Evolutionary conservation across 805 yeast species (phyloP).

Genomic region (Spathaspora gorwiae): DNA sequence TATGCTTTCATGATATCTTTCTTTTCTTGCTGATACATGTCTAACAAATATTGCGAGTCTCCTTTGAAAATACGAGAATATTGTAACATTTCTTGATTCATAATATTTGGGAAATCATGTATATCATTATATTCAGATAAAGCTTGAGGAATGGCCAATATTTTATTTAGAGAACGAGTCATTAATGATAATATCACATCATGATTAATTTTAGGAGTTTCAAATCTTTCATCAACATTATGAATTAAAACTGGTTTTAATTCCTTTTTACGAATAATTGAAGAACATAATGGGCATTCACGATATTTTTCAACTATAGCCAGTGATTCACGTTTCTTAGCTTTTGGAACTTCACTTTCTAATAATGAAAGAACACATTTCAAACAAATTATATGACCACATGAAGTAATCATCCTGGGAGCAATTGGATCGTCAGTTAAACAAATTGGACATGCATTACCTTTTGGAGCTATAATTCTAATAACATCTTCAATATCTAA

Average conservation of each 20-base stretch:
- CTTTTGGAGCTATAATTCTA: conserved; percentile 70
- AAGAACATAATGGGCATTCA: conserved; percentile 80
- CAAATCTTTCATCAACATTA: conserved; percentile 49
- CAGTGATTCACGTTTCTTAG: conserved; percentile 30
- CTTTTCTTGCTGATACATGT: conserved; percentile 59
- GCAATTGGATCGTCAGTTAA: conserved; percentile 79
- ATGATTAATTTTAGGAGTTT: conserved; percentile 52
- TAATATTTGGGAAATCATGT: conserved; percentile 54
- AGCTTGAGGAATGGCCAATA: conserved; percentile 47
- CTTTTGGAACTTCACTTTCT: conserved; percentile 45
- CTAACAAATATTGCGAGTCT: conserved; percentile 46
- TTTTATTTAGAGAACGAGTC: conserved; percentile 39
- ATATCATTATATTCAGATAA: conserved; percentile 24
- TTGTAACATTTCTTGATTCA: conserved; percentile 13
- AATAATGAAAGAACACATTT: conserved; percentile 74
- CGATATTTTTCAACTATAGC: conserved; percentile 46
- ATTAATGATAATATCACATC: conserved; percentile 62
- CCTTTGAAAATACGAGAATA: conserved; percentile 72
- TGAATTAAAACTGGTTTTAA: conserved; percentile 60
- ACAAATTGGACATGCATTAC: conserved; percentile 89
- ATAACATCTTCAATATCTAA: conserved; percentile 57
- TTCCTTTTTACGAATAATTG: conserved; percentile 46
- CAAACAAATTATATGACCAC: conserved; percentile 90
- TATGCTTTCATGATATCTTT: conserved; percentile 45
- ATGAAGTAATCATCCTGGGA: conserved; percentile 83